phyloP scores from a whole-genome alignment of 169 alveolate genomes.

The Eimeria praecox region DNA sequence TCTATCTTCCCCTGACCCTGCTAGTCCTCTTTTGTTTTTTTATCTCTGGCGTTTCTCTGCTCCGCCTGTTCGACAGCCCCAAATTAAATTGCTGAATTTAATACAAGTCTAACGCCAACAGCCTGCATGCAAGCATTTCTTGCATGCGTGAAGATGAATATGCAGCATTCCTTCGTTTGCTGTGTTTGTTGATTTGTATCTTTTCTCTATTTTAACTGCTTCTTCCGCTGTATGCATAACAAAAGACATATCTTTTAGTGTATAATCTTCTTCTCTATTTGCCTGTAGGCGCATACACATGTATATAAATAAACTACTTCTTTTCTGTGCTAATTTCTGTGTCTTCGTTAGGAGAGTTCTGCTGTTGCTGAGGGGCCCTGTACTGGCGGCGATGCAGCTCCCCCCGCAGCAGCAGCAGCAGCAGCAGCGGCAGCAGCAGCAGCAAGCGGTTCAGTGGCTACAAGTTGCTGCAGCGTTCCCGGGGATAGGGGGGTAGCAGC shows the following conservation, averaged over 20 bases:
- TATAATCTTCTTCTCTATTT: no score
- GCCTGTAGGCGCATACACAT: no score
- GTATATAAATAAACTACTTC: no score
- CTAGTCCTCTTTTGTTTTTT: not conserved
- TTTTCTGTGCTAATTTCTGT: no score
- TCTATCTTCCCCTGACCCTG: not conserved
- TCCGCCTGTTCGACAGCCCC: not conserved
- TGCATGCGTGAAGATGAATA: not conserved
- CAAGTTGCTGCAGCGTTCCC: conserved; percentile 28
- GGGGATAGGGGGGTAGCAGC: conserved; percentile 10
- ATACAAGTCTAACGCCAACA: not conserved
- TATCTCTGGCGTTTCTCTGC: not conserved
- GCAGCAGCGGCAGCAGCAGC: not conserved
- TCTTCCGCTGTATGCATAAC: not conserved
- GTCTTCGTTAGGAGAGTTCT: not conserved
- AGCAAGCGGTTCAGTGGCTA: not conserved
- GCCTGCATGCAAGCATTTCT: not conserved
- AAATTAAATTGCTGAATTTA: not conserved
- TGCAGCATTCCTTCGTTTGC: not conserved
- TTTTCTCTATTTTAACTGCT: not conserved
- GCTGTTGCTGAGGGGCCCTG: not conserved
- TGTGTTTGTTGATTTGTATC: not conserved
- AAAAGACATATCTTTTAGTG: no score
- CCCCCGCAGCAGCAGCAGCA: not conserved
- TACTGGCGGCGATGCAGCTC: not conserved